phyloP scores from a whole-genome alignment of 805 yeast genomes.

The Spencermartinsiella europaea region DNA sequence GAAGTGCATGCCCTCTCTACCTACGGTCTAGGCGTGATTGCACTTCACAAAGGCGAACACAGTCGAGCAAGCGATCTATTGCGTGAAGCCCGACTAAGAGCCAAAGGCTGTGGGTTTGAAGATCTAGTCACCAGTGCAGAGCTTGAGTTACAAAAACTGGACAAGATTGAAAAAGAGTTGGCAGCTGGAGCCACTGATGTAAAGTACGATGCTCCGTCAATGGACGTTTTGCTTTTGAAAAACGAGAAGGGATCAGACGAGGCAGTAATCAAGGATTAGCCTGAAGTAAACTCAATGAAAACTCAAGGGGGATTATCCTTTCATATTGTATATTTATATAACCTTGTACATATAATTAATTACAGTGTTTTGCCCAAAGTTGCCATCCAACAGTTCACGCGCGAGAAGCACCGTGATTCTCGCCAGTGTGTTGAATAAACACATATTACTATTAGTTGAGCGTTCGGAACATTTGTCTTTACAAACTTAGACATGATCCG shows the following conservation, averaged over 20 bases:
- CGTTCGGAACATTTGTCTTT: no score
- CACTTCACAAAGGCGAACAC: slow-evolving; percentile 53
- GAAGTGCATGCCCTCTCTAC: slow-evolving; percentile 76
- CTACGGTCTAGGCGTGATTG: slow-evolving; percentile 79
- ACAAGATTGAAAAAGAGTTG: slow-evolving; percentile 23
- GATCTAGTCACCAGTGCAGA: slow-evolving; percentile 63
- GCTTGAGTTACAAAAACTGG: slow-evolving; percentile 54
- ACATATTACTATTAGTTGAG: no score
- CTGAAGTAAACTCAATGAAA: no score
- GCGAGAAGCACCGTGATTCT: no score
- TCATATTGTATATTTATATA: no score
- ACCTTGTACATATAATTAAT: no score
- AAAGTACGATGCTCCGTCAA: slow-evolving; percentile 14
- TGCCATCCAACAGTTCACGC: no score
- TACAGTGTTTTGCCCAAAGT: no score
- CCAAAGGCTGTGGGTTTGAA: slow-evolving; percentile 58
- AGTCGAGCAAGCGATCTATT: slow-evolving; percentile 56
- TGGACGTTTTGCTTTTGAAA: slow-evolving; percentile 17
- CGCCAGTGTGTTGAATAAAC: no score
- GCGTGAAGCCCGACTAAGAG: slow-evolving; percentile 64
- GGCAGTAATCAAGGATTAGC: background rate
- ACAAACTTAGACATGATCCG: no score
- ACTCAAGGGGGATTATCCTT: no score
- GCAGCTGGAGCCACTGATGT: slow-evolving; percentile 7
- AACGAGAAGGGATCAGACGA: slow-evolving; percentile 8